A percentile compares a stretch with the other conserved stretches of the same genome.
phyloP scores from a whole-genome alignment of 2,329 filamentous ascomycete genomes.

The Ophiostoma populinum region DNA sequence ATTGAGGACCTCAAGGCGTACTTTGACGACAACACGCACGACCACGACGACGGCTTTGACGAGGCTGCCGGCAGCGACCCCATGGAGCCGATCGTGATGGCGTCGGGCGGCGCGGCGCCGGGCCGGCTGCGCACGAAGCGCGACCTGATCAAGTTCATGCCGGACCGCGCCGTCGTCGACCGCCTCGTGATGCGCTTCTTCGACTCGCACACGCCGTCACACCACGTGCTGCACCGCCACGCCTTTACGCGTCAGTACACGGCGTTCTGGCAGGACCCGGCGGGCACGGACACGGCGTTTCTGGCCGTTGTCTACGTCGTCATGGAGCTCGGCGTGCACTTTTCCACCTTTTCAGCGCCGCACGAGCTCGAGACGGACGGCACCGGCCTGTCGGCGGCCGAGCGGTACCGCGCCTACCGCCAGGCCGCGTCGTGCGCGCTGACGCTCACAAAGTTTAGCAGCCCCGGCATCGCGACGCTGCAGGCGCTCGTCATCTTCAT shows the following conservation, averaged over 20 bases:
- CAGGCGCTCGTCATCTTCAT: slow-evolving; percentile 34
- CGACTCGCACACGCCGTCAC: slow-evolving; percentile 31
- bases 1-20: slow-evolving; percentile 42
- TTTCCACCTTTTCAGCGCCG: slow-evolving; percentile 25
- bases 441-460: slow-evolving; percentile 30
- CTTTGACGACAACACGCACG: slow-evolving; percentile 30
- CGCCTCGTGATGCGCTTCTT: slow-evolving; percentile 36
- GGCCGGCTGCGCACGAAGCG: slow-evolving; percentile 22
- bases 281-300: slow-evolving; percentile 12
- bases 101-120: neutral
- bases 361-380: slow-evolving; percentile 28
- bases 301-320: slow-evolving; percentile 18
- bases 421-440: slow-evolving; percentile 34
- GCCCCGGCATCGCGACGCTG: slow-evolving; percentile 29
- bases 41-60: slow-evolving; percentile 18
- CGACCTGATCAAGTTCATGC: slow-evolving; percentile 30
- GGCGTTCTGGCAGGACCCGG: slow-evolving; percentile 16
- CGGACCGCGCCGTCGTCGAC: slow-evolving; percentile 28
- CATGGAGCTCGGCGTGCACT: slow-evolving; percentile 20
- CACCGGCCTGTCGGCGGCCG: slow-evolving; percentile 21
- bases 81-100: slow-evolving; percentile 25
- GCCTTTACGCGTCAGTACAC: slow-evolving; percentile 14
- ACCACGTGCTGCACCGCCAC: slow-evolving; percentile 31
- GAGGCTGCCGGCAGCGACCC: slow-evolving; percentile 15
- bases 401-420: slow-evolving; percentile 33